Conservation (phyloP, 768 basidiomycete genomes). For the Pisolithus tinctorius region DNA sequence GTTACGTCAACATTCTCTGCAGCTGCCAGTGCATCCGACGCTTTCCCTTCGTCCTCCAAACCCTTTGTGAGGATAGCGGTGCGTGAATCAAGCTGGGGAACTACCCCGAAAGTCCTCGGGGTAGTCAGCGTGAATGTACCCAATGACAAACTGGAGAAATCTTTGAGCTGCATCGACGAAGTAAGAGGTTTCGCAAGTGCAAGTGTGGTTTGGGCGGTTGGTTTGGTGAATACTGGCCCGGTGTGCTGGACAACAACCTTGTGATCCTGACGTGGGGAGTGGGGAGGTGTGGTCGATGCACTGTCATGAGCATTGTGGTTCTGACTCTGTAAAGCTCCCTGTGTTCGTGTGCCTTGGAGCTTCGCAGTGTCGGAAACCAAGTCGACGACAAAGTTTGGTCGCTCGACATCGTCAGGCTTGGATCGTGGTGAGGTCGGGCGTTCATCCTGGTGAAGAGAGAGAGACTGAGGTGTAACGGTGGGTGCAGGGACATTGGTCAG, state of each 20-base stretch:
- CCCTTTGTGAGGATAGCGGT: conserved; percentile 1
- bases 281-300: conserved; percentile 49
- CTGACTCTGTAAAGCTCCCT: conserved; percentile 11
- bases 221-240: conserved; percentile 57
- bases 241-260: conserved; percentile 27
- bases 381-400: conserved; percentile 55
- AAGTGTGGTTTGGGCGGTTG: conserved; percentile 24
- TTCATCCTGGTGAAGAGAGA: conserved; percentile 1
- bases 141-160: conserved; percentile 30
- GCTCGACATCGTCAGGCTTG: conserved; percentile 13
- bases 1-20: conserved; percentile 2
- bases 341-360: conserved; percentile 8
- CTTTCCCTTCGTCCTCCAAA: not conserved
- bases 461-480: conserved; percentile 3
- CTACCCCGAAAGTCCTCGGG: conserved; percentile 41
- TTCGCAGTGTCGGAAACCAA: conserved; percentile 38
- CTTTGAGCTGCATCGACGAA: conserved; percentile 17
- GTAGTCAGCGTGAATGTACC: conserved; percentile 38
- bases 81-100: conserved; percentile 26
- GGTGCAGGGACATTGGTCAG: conserved; percentile 21
- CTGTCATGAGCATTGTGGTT: conserved; percentile 25
- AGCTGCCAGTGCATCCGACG: not conserved
- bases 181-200: conserved; percentile 14
- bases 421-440: not conserved
- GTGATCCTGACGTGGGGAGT: conserved; percentile 38